Conservation (phyloP, 768 basidiomycete genomes). For the Clavulina sp. region DNA sequence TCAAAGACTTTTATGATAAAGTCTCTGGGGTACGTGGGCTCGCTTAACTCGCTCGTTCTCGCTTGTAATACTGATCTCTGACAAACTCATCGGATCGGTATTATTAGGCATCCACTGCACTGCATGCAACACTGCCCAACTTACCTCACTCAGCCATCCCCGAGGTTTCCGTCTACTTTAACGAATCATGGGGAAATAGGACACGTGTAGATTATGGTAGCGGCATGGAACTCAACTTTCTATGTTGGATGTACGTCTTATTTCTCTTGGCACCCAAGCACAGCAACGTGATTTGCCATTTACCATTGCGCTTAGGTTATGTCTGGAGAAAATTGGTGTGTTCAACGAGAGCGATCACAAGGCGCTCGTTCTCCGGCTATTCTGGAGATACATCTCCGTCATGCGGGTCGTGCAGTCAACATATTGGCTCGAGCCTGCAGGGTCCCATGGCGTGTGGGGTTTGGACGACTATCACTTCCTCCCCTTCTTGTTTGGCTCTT, state of each 20-base stretch:
- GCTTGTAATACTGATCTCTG: background rate
- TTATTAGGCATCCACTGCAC: conserved; percentile 30
- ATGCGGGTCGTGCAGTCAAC: conserved; percentile 81
- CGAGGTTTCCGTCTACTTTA: conserved; percentile 68
- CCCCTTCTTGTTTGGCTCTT: conserved; percentile 74
- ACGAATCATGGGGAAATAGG: conserved; percentile 80
- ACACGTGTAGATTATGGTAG: conserved; percentile 96
- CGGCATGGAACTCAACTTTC: conserved; percentile 95
- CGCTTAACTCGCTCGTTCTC: background rate
- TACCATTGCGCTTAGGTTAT: conserved; percentile 37
- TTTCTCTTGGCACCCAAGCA: background rate
- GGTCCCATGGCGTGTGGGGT: conserved; percentile 98
- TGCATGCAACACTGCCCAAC: conserved; percentile 43
- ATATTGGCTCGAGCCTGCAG: conserved; percentile 96
- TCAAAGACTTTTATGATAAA: conserved; percentile 77
- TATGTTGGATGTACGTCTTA: conserved; percentile 78
- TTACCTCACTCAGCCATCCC: conserved; percentile 38
- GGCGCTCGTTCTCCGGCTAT: conserved; percentile 64
- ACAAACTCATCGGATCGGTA: background rate
- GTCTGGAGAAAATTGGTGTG: conserved; percentile 55
- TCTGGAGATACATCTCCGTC: conserved; percentile 74
- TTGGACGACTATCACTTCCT: conserved; percentile 94
- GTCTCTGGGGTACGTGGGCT: conserved; percentile 38
- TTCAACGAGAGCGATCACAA: conserved; percentile 45
- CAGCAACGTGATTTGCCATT: background rate